Evolutionary conservation across 495 filamentous ascomycete species (phyloP).

Genomic region (Aspergillus wentii): DNA sequence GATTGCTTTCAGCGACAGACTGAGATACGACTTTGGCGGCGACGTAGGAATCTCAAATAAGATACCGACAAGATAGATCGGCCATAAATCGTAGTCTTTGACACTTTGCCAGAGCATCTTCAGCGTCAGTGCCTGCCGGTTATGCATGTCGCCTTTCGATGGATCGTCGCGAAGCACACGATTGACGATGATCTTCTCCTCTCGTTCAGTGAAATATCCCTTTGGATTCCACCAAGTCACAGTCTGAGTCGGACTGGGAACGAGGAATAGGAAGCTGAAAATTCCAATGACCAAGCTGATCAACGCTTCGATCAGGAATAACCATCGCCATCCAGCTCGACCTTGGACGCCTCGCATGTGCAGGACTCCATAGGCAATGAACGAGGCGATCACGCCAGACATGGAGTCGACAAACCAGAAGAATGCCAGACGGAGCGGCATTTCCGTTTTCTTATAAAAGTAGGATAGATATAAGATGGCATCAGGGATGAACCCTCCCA

Average conservation of each 20-base stretch:
- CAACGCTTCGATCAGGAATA: conserved; percentile 50
- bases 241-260: conserved; percentile 49
- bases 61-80: conserved; percentile 56
- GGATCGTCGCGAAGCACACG: conserved; percentile 68
- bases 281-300: conserved; percentile 48
- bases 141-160: conserved; percentile 54
- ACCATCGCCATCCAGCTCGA: conserved; percentile 31
- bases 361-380: conserved; percentile 43
- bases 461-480: conserved; percentile 60
- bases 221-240: conserved; percentile 57
- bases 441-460: conserved; percentile 60
- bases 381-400: conserved; percentile 38
- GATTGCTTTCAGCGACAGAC: conserved; percentile 50
- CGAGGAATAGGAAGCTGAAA: conserved; percentile 48
- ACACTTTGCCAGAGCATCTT: conserved; percentile 48
- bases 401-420: conserved; percentile 61
- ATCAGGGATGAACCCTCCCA: conserved; percentile 26
- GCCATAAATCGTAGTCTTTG: conserved; percentile 64
- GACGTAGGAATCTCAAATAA: conserved; percentile 44
- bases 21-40: conserved; percentile 51
- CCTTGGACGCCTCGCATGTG: conserved; percentile 36
- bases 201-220: conserved; percentile 61
- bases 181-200: conserved; percentile 68
- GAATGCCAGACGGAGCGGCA: conserved; percentile 53
- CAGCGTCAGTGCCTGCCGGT: conserved; percentile 51